Evolutionary conservation across 176 grass and related monocot species (phyloP).

Genomic region (Chrysopogon serrulatus): DNA sequence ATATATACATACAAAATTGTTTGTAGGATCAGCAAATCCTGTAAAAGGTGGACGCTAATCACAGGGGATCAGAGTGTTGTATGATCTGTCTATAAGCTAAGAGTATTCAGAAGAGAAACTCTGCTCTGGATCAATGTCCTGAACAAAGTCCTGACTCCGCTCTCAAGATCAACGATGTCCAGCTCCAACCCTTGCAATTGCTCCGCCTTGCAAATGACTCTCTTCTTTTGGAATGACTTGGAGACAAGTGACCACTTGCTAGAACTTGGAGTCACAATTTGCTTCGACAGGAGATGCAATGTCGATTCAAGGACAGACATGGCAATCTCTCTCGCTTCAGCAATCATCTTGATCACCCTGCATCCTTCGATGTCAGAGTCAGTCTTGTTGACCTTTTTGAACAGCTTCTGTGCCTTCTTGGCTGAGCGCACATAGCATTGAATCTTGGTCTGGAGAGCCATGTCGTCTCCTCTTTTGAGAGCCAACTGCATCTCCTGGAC

Average conservation of each 20-base stretch:
- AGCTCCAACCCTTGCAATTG: constrained; percentile 13
- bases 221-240: not conserved
- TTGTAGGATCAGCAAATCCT: constrained; percentile 21
- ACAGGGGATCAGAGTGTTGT: not conserved
- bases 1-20: not conserved
- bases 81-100: constrained; percentile 22
- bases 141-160: constrained; percentile 19
- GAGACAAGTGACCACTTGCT: constrained; percentile 10
- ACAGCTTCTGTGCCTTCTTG: not conserved
- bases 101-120: constrained; percentile 31
- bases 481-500: constrained; percentile 22
- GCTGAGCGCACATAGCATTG: not conserved
- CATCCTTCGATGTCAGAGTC: not conserved
- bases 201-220: not conserved
- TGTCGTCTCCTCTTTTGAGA: constrained; percentile 24
- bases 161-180: constrained; percentile 12
- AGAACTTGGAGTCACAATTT: not conserved
- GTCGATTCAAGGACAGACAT: not conserved
- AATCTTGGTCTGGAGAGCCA: not conserved
- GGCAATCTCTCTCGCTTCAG: not conserved
- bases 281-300: not conserved
- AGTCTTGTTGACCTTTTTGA: not conserved
- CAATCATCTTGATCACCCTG: not conserved
- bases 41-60: constrained; percentile 20
- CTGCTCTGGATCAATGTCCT: constrained; percentile 12